Base-by-base conservation (phyloP, 352 stramenopile genomes). In the Vaucheria bursata region DNA sequence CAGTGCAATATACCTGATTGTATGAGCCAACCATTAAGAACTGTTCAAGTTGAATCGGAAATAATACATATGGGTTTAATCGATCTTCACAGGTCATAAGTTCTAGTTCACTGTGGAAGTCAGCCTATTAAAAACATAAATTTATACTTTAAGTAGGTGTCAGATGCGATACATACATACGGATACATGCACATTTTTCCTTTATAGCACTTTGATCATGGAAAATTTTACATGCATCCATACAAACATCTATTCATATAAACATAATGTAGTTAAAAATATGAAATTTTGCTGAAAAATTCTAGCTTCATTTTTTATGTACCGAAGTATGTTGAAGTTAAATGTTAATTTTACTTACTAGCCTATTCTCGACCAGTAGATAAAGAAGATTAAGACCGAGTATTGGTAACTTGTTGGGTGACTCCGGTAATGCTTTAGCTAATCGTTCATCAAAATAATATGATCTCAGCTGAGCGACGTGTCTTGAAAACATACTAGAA, bases 41-140 rank as follows among this genome's bases (percentile, higher is more conserved):
- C 83, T 96, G 90, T 86, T 96, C 91, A 74, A 95, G 81, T 77
- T 93, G 89, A 73, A 95, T 91, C 3, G 87, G 89, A 71, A 95
- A 95, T 49, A 90, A 87, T 33, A 96, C 90, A 83, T 92, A 94
- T 2, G 86, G 79, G 72, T 93, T 89, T 18, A 89, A 83, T 6
- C 91, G 89, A 67, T 91, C 90, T 73, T 88, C 84, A 73, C 92
- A 89, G 1, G 88, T 88, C 36, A 96, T 86, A 72, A 95, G 84
- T 81, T 96, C 91, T 8, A 96, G 85, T 86, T 95, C 90, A 73
- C 92, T 94, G 88, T 96, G 91, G 83, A 96, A 96, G 79, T 96
- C 91, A 50, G 90, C 90, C 88, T 36, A 34, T 7, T 31, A 7
- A n/a, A n/a, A n/a, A n/a, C n/a, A n/a, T n/a, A n/a, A n/a, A n/a